These are phyloP conservation scores for Globisporangium lucens DNA, from an alignment of 352 stramenopile species.

Conservation along the genomic window DNA sequence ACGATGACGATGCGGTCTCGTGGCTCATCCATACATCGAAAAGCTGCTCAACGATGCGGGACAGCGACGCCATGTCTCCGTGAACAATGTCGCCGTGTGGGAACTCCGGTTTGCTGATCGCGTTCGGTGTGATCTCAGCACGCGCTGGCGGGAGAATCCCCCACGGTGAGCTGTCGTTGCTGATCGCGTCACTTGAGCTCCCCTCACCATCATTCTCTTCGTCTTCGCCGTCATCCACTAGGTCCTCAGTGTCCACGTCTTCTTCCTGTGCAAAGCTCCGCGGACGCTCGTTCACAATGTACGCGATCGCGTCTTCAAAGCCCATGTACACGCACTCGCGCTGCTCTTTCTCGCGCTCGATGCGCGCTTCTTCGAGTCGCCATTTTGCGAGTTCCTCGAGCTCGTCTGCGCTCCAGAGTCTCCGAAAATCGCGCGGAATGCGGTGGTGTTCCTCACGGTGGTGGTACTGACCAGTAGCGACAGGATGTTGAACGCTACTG, in stretches of 20 bases:
- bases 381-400: slow-evolving; percentile 42
- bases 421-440: slow-evolving; percentile 62
- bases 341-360: slow-evolving; percentile 44
- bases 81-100: slow-evolving; percentile 69
- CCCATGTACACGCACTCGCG: slow-evolving; percentile 57
- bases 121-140: slow-evolving; percentile 58
- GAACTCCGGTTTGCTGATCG: slow-evolving; percentile 48
- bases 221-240: slow-evolving; percentile 73
- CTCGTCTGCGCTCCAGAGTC: slow-evolving; percentile 64
- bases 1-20: not conserved
- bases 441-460: slow-evolving; percentile 13
- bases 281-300: slow-evolving; percentile 68
- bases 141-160: slow-evolving; percentile 44
- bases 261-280: slow-evolving; percentile 47
- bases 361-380: slow-evolving; percentile 50
- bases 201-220: slow-evolving; percentile 26
- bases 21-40: slow-evolving; percentile 19
- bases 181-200: slow-evolving; percentile 4
- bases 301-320: slow-evolving; percentile 72
- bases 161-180: slow-evolving; percentile 45
- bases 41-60: slow-evolving; percentile 64
- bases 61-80: slow-evolving; percentile 60
- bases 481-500: slow-evolving; percentile 7
- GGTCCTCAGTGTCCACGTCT: slow-evolving; percentile 57
- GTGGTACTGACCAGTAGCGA: not conserved